Conservation (phyloP, 495 filamentous ascomycete genomes). For the Penicillium coprophilum region DNA sequence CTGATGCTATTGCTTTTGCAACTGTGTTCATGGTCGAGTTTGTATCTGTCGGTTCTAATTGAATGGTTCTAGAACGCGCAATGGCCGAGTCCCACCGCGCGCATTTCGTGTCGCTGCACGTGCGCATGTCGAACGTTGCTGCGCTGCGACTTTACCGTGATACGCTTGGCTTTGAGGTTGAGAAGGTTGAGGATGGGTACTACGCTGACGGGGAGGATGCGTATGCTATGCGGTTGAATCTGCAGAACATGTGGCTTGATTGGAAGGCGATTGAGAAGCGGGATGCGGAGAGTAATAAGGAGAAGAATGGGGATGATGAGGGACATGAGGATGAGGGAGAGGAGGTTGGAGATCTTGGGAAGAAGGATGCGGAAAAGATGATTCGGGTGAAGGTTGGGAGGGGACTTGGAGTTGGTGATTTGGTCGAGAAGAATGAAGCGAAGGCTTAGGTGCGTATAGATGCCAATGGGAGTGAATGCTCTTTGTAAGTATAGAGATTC, state of each 20-base stretch:
- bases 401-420: slow-evolving; percentile 74
- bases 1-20: background rate
- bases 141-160: slow-evolving; percentile 90
- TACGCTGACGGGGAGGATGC: slow-evolving; percentile 98
- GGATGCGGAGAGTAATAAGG: slow-evolving; percentile 43
- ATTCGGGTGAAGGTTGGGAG: slow-evolving; percentile 78
- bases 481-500: slow-evolving; percentile 10
- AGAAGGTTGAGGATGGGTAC: slow-evolving; percentile 90
- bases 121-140: slow-evolving; percentile 88
- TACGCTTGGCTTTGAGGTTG: slow-evolving; percentile 86
- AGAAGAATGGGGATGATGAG: slow-evolving; percentile 29
- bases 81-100: slow-evolving; percentile 94
- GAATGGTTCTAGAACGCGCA: slow-evolving; percentile 65
- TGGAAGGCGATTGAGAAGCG: slow-evolving; percentile 46
- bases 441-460: slow-evolving; percentile 17
- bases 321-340: slow-evolving; percentile 40
- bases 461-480: background rate
- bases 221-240: slow-evolving; percentile 86
- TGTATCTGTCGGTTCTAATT: background rate
- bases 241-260: slow-evolving; percentile 58
- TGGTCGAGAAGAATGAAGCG: slow-evolving; percentile 76
- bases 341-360: slow-evolving; percentile 52
- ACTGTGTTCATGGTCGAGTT: background rate
- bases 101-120: slow-evolving; percentile 91
- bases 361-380: slow-evolving; percentile 51